Conservation (phyloP, 1,284 basidiomycete genomes). For the Sporisorium sorghi region DNA sequence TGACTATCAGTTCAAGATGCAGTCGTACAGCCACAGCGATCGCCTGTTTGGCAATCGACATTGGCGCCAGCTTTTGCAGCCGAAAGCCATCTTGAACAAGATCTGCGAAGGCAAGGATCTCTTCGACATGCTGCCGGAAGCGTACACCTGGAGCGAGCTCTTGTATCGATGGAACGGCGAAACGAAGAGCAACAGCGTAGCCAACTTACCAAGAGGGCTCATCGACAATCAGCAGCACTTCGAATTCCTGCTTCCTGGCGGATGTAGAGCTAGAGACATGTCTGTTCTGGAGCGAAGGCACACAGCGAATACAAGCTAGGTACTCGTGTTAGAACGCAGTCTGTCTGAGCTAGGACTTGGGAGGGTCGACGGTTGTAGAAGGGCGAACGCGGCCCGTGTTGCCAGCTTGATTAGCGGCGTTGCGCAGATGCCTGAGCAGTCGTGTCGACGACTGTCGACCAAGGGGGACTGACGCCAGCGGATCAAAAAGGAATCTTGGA, state of each 20-base stretch:
- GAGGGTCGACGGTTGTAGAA: too few species aligned
- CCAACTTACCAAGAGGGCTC: constrained; percentile 74
- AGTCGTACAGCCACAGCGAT: constrained; percentile 77
- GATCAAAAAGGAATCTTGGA: too few species aligned
- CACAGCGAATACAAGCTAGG: background rate
- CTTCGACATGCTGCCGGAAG: constrained; percentile 75
- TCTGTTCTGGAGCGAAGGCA: constrained; percentile 1
- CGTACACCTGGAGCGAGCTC: constrained; percentile 71
- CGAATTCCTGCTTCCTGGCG: constrained; percentile 75
- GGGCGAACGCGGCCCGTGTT: too few species aligned
- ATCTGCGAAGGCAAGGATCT: constrained; percentile 77
- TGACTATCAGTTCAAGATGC: constrained; percentile 77
- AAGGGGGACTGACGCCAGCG: too few species aligned
- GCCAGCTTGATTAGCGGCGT: too few species aligned
- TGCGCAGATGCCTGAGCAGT: too few species aligned
- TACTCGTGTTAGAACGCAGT: too few species aligned
- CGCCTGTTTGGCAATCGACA: constrained; percentile 74
- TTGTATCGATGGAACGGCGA: constrained; percentile 36
- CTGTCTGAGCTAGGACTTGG: too few species aligned
- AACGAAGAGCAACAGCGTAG: constrained; percentile 69
- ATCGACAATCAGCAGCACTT: constrained; percentile 74
- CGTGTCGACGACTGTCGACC: too few species aligned
- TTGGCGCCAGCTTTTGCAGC: constrained; percentile 72
- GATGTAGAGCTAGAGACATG: constrained; percentile 69
- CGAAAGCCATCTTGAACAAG: constrained; percentile 74